Evolutionary conservation across 2,329 filamentous ascomycete species (phyloP).

Genomic region (Bipolaris bicolor): DNA sequence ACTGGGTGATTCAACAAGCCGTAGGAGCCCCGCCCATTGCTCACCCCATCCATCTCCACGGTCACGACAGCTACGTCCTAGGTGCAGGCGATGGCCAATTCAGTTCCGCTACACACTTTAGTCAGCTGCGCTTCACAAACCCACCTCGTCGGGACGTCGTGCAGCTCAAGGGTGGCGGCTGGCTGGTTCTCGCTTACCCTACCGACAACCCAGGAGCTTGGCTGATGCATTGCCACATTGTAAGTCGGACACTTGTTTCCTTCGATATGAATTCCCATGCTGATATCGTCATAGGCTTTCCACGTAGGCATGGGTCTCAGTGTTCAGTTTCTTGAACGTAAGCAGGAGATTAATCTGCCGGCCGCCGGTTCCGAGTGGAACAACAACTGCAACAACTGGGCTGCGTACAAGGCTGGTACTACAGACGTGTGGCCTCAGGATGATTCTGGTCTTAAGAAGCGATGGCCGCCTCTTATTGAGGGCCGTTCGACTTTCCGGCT

Average conservation of each 20-base stretch:
- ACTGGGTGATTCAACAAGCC: constrained; percentile 56
- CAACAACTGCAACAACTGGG: constrained; percentile 38
- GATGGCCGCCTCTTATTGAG: constrained; percentile 30
- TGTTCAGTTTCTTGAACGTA: constrained; percentile 35
- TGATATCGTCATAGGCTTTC: constrained; percentile 18
- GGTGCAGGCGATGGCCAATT: constrained; percentile 44
- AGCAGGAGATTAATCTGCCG: constrained; percentile 29
- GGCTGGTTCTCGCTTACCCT: constrained; percentile 58
- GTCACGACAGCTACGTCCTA: constrained; percentile 35
- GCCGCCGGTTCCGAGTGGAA: constrained; percentile 32
- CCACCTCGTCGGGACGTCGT: constrained; percentile 46
- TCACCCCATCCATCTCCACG: constrained; percentile 41
- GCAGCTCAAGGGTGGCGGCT: constrained; percentile 40
- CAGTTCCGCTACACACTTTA: constrained; percentile 16
- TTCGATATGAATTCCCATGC: not conserved
- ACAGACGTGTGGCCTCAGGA: constrained; percentile 43
- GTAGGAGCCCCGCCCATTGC: constrained; percentile 45
- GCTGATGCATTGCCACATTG: constrained; percentile 41
- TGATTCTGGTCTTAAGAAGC: constrained; percentile 50
- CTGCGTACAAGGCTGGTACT: constrained; percentile 20
- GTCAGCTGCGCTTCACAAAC: constrained; percentile 43
- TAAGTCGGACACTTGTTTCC: not conserved
- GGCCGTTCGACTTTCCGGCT: constrained; percentile 1
- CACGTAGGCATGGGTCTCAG: constrained; percentile 39
- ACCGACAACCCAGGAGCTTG: constrained; percentile 58